A percentile compares a stretch with the other conserved stretches of the same genome.
These are phyloP conservation scores for Mercurialis annua DNA, from an alignment of 345 rosid genomes.

Conservation along the genomic window DNA sequence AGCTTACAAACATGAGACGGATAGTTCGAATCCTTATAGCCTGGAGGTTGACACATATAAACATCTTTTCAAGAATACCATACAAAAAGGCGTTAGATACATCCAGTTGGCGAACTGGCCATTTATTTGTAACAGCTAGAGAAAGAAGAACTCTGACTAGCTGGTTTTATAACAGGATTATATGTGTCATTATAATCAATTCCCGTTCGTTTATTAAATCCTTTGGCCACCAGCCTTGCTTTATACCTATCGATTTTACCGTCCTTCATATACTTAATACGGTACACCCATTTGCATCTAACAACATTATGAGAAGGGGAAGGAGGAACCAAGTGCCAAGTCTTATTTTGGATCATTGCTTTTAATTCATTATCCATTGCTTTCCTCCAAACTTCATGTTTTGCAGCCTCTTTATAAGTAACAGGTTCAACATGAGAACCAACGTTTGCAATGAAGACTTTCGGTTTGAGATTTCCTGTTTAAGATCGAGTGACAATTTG, in stretches of 20 bases:
- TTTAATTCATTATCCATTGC: background rate
- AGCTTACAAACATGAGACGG: too few relatives aligned
- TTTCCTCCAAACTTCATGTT: background rate
- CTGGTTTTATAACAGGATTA: background rate
- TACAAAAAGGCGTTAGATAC: too few relatives aligned
- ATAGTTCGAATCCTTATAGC: too few relatives aligned
- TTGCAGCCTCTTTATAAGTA: background rate
- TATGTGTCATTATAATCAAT: background rate
- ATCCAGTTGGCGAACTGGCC: background rate
- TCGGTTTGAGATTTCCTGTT: too few relatives aligned
- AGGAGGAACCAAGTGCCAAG: background rate
- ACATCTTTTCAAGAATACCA: too few relatives aligned
- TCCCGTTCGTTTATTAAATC: background rate
- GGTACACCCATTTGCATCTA: background rate
- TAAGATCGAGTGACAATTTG: too few relatives aligned
- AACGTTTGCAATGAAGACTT: too few relatives aligned
- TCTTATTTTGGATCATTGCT: background rate
- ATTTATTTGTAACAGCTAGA: background rate
- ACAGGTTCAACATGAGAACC: background rate
- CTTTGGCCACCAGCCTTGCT: background rate
- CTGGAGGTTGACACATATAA: too few relatives aligned
- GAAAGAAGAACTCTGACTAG: background rate
- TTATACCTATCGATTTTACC: background rate
- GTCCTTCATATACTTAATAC: background rate
- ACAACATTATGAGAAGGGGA: background rate